Evolutionary conservation across 2,329 filamentous ascomycete genomes (phyloP), one percentile per base, ranked within the genome.

Genomic region (Exophiala viscosa): DNA sequence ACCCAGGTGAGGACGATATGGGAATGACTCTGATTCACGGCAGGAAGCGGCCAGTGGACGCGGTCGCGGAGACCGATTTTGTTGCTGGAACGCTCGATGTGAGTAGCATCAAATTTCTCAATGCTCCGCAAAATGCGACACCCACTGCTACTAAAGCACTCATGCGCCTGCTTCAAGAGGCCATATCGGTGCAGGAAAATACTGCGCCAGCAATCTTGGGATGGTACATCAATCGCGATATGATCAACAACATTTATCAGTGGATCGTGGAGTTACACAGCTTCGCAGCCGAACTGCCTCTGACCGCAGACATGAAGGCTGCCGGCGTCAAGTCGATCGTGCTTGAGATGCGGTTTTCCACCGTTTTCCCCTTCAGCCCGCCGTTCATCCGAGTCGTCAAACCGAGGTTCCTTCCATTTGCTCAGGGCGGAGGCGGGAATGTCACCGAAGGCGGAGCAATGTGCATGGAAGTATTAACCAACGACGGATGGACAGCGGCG

Each of bases 241-340:
- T 81, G 45, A 74, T 91, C 34, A 79, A 73, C 17, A 95, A 91
- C 63, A 77, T 90, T 57, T 96, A 93, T 64, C 90, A 95, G 64
- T 95, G 90, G 90, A 90, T 95, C 53, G 84, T 95, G 5, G 88
- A 96, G 67, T 74, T 96, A 1, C 91, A 96, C 67, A 88, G 85
- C 39, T 95, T 96, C 63, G 85, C 90, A 18, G 59, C 72, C 0
- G 67, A 72, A 1, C 75, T 93, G 0, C 88, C 87, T 1, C 74
- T 96, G 1, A 84, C 87, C 0, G 66, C 79, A 48, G 90, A 96
- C 64, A 89, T 96, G 82, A 82, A 84, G 66, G 62, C 66, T 2
- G 75, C 73, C 1, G 76, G 75, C 0, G 61, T 86, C 51, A 80
- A 76, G 17, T 90, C 87, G 64, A 74, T 96, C 35, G 83, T 95